Conservation (phyloP, 345 rosid genomes). For the Eucalyptus albens region DNA sequence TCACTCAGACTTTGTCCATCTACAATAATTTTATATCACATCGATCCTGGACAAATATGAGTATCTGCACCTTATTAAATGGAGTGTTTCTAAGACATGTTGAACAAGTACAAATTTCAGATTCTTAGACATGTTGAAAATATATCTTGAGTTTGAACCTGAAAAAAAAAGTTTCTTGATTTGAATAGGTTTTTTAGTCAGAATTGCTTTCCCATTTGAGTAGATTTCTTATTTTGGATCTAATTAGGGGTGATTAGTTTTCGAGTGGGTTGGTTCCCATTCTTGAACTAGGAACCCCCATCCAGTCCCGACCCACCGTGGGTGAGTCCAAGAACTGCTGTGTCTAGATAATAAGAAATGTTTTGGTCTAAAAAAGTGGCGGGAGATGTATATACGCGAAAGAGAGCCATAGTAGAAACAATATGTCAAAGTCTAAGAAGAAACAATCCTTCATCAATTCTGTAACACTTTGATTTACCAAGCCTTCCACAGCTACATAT, state of each 20-base stretch:
- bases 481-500: not conserved
- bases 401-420: not conserved
- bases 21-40: not conserved
- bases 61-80: not conserved
- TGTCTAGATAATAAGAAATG: not conserved
- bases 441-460: not conserved
- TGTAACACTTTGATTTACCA: not conserved
- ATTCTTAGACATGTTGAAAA: not conserved
- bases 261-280: not conserved
- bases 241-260: not conserved
- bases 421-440: not conserved
- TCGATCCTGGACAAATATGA: not conserved
- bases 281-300: no score
- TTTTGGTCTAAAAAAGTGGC: not conserved
- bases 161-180: not conserved
- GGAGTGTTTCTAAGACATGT: not conserved
- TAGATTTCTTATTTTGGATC: not conserved
- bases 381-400: no score
- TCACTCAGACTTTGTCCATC: not conserved
- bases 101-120: not conserved
- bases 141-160: not conserved
- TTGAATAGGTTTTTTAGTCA: not conserved
- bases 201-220: not conserved
- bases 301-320: not conserved
- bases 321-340: no score